These are phyloP conservation scores for Pseudogymnoascus pannorum DNA, from an alignment of 2,329 filamentous ascomycete genomes.

Conservation along the genomic window DNA sequence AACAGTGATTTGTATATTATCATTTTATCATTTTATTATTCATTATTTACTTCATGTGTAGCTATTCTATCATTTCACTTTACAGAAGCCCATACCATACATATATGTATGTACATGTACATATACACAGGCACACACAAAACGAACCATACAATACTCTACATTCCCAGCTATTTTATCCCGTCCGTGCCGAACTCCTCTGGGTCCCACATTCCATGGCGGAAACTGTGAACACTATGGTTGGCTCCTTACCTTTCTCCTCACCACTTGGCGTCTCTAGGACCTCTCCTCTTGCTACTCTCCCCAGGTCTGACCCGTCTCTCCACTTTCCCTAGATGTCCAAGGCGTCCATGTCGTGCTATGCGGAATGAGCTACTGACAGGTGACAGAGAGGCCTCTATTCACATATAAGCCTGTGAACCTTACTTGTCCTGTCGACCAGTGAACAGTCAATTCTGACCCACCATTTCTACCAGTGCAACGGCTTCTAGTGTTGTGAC, in stretches of 20 bases:
- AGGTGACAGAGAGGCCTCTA: not conserved
- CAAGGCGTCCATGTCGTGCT: not conserved
- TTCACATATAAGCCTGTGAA: not conserved
- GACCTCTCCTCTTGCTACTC: not conserved
- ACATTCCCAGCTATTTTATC: not conserved
- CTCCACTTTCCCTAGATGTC: too few species aligned
- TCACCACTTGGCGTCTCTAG: not conserved
- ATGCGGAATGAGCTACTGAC: not conserved
- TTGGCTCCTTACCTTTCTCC: conserved; percentile 2
- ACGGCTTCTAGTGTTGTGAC: not conserved
- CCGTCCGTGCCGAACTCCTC: not conserved
- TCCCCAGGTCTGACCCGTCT: not conserved
- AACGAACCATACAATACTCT: not conserved
- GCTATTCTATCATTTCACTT: not conserved
- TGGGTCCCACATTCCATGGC: not conserved
- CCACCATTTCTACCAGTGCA: not conserved
- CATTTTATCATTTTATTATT: too few species aligned
- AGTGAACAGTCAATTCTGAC: not conserved
- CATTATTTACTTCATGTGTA: not conserved
- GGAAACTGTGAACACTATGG: not conserved
- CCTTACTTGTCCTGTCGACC: not conserved
- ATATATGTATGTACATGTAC: too few species aligned
- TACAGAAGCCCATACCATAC: not conserved
- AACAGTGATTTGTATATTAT: too few species aligned
- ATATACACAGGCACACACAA: not conserved